Evolutionary conservation across 2,329 filamentous ascomycete genomes (phyloP), one percentile per base, ranked within the genome.

Genomic region (Sclerotinia trifoliorum): DNA sequence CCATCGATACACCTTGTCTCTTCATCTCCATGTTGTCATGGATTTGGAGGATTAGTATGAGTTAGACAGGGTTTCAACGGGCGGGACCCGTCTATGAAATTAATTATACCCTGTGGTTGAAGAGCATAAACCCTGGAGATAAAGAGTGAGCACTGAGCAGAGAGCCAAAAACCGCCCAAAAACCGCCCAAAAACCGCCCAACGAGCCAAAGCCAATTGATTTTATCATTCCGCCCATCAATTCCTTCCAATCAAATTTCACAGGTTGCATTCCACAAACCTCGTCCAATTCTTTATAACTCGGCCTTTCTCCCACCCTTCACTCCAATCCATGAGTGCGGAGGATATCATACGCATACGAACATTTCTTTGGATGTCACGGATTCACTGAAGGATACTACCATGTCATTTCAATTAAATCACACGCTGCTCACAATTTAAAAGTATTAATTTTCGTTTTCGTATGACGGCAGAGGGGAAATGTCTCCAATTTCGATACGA

Each of bases 351-450:
- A 44, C n/a, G 64, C 52, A 39, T 42, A 44, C n/a, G 64, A 51
- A 24, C 19, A n/a, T 29, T 39, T 17, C n/a, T 44, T 39, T 26
- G 48, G 46, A 52, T 63, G 32, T 19, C 48, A 63, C 48, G 48
- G 61, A 51, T 39, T 51, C 19, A 52, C 15, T 42, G 29, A 63
- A 51, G 29, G 21, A 66, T 51, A 51, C 54, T 17, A 66, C 64
- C 61, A 54, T 64, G 48, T 29, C 49, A 42, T 54, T 19, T 52
- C 32, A 44, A 61, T 54, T n/a, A 66, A 66, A 66, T 49, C 52
- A 60, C 54, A 60, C 42, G 64, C 64, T 66, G 64, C n/a, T 51
- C 54, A 49, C 51, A 52, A 60, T 60, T n/a, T 60, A 26, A 35
- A 48, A 46, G 52, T 42, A 42, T 17, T 42, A 39, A 65, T 60